phyloP scores from a whole-genome alignment of 2,329 filamentous ascomycete genomes.

The Talaromyces sp. region DNA sequence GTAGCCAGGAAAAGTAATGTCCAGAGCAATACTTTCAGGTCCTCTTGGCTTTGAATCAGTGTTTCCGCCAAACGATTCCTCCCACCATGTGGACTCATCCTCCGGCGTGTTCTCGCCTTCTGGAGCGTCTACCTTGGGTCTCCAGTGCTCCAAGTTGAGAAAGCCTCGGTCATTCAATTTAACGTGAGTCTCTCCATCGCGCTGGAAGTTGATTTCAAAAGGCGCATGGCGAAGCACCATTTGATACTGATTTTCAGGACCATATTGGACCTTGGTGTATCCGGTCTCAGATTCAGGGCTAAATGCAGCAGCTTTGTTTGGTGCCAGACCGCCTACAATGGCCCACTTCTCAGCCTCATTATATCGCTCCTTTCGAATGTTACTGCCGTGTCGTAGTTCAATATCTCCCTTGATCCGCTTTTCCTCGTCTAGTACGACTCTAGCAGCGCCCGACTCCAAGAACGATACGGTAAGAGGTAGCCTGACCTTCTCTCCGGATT shows the following conservation, averaged over 20 bases:
- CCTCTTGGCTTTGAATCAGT: conserved; percentile 94
- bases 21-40: conserved; percentile 83
- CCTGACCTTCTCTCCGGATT: conserved; percentile 62
- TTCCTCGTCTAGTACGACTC: conserved; percentile 87
- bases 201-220: conserved; percentile 79
- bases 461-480: conserved; percentile 84
- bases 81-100: conserved; percentile 90
- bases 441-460: conserved; percentile 79
- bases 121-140: conserved; percentile 68
- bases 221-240: conserved; percentile 78
- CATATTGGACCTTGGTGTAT: conserved; percentile 70
- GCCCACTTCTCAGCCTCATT: conserved; percentile 85
- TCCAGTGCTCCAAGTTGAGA: conserved; percentile 93
- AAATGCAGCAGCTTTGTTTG: conserved; percentile 67
- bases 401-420: conserved; percentile 84
- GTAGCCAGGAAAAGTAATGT: conserved; percentile 89
- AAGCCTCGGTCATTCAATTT: conserved; percentile 86
- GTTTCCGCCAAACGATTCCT: conserved; percentile 90
- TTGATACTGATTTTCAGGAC: conserved; percentile 68
- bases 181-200: conserved; percentile 75
- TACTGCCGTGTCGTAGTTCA: conserved; percentile 76
- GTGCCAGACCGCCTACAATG: conserved; percentile 71
- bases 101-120: conserved; percentile 43
- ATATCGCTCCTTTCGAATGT: conserved; percentile 83
- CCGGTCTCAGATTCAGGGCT: conserved; percentile 60